phyloP scores from a whole-genome alignment of 305 asterid genomes.

The Coffea humblotiana region DNA sequence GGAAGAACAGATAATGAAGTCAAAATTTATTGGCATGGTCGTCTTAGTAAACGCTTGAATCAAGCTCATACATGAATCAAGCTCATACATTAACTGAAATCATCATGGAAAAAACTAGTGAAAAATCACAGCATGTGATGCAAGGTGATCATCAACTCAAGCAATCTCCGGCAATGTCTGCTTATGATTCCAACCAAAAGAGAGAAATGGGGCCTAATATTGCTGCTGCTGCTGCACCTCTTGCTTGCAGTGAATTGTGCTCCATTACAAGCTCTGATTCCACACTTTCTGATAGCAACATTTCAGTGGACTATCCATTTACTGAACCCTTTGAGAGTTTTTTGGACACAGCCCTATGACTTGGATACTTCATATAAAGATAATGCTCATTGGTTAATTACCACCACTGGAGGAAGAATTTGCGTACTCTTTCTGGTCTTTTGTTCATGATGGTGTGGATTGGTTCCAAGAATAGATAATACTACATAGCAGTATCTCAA shows the following conservation, averaged over 20 bases:
- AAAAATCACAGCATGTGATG: background rate
- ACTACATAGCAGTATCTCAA: too few species aligned
- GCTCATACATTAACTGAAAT: background rate
- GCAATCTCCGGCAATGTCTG: background rate
- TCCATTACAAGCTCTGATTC: background rate
- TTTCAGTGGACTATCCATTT: background rate
- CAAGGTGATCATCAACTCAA: background rate
- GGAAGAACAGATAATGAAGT: slow-evolving; percentile 63
- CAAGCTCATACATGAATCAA: background rate
- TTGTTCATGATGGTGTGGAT: background rate
- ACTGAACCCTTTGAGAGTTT: background rate
- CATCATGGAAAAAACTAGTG: background rate
- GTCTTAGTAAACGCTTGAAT: slow-evolving; percentile 28
- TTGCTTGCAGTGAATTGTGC: background rate
- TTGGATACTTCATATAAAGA: background rate
- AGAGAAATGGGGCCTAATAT: background rate
- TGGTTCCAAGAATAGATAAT: slow-evolving; percentile 1
- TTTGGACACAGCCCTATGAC: slow-evolving; percentile 28
- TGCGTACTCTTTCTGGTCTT: background rate
- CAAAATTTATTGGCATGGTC: slow-evolving; percentile 60
- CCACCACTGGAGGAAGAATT: background rate
- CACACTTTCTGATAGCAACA: background rate
- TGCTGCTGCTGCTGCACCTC: background rate
- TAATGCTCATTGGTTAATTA: background rate
- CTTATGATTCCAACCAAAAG: background rate